phyloP scores from a whole-genome alignment of 768 basidiomycete species.

The Suillus paluster region DNA sequence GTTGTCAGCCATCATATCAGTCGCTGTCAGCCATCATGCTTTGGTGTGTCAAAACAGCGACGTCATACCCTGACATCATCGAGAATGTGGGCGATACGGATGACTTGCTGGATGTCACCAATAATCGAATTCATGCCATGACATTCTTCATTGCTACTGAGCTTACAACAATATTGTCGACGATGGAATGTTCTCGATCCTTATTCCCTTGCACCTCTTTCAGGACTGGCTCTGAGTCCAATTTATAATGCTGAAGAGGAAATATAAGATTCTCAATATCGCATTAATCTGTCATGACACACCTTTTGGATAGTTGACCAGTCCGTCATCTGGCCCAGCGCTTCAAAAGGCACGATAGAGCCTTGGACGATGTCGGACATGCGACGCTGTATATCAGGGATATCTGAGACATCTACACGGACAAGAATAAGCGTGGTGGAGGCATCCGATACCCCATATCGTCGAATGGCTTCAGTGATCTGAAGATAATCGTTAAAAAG shows the following conservation, averaged over 20 bases:
- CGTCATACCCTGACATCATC: not conserved
- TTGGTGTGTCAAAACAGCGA: not conserved
- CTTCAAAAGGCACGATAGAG: constrained; percentile 49
- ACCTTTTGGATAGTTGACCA: constrained; percentile 81
- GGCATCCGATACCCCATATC: constrained; percentile 80
- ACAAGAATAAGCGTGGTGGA: constrained; percentile 75
- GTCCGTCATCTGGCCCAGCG: constrained; percentile 58
- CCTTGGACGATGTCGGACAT: constrained; percentile 69
- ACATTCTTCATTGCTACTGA: constrained; percentile 85
- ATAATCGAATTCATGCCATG: constrained; percentile 19
- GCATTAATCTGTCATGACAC: constrained; percentile 16
- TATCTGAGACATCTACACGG: constrained; percentile 53
- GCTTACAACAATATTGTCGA: constrained; percentile 76
- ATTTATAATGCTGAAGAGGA: constrained; percentile 65
- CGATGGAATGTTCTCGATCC: constrained; percentile 40
- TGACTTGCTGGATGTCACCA: not conserved
- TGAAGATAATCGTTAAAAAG: constrained; percentile 32
- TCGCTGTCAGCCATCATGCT: not conserved
- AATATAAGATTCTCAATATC: not conserved
- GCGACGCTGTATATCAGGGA: constrained; percentile 47
- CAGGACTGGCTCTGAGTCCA: constrained; percentile 56
- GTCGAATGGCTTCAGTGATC: constrained; percentile 88
- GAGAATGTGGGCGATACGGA: not conserved
- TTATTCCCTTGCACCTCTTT: constrained; percentile 38
- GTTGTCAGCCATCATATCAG: not conserved